A percentile compares a stretch with the other conserved stretches of the same genome.
phyloP scores from a whole-genome alignment of 1,284 basidiomycete genomes.

The Microbotryum silenes-acaulis region DNA sequence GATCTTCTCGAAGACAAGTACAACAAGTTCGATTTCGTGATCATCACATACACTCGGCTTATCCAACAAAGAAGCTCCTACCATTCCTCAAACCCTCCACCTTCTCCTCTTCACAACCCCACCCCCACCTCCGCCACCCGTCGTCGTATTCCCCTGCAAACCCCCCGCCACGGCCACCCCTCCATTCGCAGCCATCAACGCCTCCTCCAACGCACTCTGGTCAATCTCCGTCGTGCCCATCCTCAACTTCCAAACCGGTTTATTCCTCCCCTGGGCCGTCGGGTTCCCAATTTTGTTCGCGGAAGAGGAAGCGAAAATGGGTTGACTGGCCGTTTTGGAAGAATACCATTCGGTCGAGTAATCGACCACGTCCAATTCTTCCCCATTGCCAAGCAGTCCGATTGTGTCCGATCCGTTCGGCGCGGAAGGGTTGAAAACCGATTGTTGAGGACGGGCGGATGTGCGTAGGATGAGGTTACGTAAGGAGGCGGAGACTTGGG shows the following conservation, averaged over 20 bases:
- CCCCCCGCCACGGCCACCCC: background rate
- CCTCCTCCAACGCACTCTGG: background rate
- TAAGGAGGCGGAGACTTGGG: conserved; percentile 21
- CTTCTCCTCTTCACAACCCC: conserved; percentile 12
- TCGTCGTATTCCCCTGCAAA: background rate
- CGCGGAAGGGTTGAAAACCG: background rate
- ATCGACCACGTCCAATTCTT: conserved; percentile 23
- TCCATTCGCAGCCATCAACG: conserved; percentile 5
- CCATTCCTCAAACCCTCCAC: conserved; percentile 10
- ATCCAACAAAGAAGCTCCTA: no score
- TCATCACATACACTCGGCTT: no score
- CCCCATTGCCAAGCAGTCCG: background rate
- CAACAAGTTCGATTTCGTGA: no score
- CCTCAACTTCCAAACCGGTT: background rate
- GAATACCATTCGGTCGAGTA: conserved; percentile 30
- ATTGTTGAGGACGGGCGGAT: background rate
- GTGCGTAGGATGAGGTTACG: conserved; percentile 28
- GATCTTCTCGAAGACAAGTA: no score
- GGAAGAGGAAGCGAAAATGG: background rate
- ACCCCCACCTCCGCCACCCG: conserved; percentile 10
- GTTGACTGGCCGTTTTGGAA: background rate
- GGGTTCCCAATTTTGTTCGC: background rate
- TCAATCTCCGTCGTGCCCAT: background rate
- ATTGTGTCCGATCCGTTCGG: background rate
- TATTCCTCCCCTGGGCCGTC: background rate